These are phyloP conservation scores for Nelumbo lutea DNA, from an alignment of 164 flowering plant species.

Conservation along the genomic window DNA sequence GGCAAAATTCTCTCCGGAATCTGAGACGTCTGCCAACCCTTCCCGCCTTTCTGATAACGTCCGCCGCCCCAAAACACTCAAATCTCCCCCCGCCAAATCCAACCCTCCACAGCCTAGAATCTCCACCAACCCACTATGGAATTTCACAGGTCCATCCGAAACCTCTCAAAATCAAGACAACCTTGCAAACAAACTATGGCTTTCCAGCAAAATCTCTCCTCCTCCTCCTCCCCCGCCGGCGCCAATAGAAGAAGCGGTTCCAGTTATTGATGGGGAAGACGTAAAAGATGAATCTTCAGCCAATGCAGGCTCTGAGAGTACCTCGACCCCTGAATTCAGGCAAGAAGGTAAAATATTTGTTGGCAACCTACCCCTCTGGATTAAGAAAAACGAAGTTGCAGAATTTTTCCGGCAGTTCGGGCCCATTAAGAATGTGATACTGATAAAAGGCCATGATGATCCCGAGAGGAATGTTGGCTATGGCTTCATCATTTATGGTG, in stretches of 20 bases:
- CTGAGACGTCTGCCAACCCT: conserved; percentile 7
- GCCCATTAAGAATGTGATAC: conserved; percentile 67
- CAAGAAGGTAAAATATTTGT: conserved; percentile 82
- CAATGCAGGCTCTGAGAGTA: background rate
- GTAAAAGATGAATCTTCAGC: conserved; percentile 1
- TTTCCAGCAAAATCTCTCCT: conserved; percentile 58
- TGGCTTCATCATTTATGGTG: conserved; percentile 74
- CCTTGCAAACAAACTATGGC: conserved; percentile 53
- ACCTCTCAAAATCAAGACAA: conserved; percentile 10
- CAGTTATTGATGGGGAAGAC: background rate
- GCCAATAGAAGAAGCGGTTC: conserved; percentile 3
- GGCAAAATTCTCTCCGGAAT: conserved; percentile 22
- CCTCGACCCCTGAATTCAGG: conserved; percentile 30
- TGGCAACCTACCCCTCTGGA: conserved; percentile 88
- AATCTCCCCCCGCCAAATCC: conserved; percentile 18
- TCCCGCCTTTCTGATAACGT: conserved; percentile 15
- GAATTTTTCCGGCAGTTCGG: conserved; percentile 93
- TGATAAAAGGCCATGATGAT: conserved; percentile 71
- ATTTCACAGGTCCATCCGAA: conserved; percentile 17
- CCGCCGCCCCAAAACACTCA: conserved; percentile 30
- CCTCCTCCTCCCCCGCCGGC: conserved; percentile 41
- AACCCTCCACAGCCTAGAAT: conserved; percentile 12
- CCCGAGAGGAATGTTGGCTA: conserved; percentile 71
- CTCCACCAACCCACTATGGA: conserved; percentile 42
- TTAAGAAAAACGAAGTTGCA: conserved; percentile 59